Evolutionary conservation across 2,329 filamentous ascomycete species (phyloP).

Genomic region (Fusarium phyllophilum): DNA sequence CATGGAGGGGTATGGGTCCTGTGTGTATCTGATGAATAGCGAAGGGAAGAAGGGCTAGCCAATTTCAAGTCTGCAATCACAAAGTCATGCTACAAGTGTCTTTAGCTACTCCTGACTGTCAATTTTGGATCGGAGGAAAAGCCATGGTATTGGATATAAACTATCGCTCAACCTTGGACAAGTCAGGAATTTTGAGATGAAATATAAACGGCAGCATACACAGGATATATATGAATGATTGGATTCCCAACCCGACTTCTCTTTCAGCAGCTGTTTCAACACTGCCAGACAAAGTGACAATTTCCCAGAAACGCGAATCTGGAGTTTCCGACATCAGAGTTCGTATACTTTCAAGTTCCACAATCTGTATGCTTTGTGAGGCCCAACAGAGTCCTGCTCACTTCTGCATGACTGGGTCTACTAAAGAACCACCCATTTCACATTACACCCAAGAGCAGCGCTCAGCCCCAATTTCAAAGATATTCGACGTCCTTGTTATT

Average conservation of each 20-base stretch:
- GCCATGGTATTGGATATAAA: too few species aligned
- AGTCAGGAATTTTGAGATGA: not conserved
- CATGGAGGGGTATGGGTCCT: not conserved
- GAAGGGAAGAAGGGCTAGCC: not conserved
- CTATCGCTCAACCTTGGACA: not conserved
- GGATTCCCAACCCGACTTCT: not conserved
- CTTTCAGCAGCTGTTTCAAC: not conserved
- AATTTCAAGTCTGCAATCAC: not conserved
- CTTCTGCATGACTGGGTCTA: not conserved
- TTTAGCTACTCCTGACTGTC: not conserved
- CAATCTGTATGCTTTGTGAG: too few species aligned
- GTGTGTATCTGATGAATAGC: not conserved
- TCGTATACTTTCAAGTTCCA: fast-evolving
- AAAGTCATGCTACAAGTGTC: too few species aligned
- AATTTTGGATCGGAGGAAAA: not conserved
- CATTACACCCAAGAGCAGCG: not conserved
- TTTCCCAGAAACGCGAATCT: fast-evolving
- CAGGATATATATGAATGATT: not conserved
- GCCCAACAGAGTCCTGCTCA: not conserved
- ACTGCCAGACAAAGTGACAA: not conserved
- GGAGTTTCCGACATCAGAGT: not conserved
- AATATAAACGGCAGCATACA: too few species aligned
- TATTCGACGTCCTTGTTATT: too few species aligned
- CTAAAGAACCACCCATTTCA: not conserved
- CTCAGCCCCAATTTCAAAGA: not conserved